Conservation (phyloP, 2,329 filamentous ascomycete species). For the Beauveria australis region DNA sequence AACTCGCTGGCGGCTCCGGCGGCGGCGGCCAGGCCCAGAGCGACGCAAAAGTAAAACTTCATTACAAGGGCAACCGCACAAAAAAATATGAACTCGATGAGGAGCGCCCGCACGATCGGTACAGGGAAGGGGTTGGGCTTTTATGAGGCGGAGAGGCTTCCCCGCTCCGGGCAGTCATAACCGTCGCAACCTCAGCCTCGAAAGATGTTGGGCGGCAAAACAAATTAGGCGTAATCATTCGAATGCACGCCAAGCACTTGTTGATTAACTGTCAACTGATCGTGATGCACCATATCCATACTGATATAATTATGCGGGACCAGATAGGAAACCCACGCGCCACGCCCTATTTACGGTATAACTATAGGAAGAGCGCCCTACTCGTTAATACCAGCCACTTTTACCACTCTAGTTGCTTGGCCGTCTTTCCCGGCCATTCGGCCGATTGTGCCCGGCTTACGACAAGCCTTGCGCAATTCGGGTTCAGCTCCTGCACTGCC, state of each 20-base stretch:
- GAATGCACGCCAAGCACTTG: no score
- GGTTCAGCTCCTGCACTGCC: not conserved
- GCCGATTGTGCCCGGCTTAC: not conserved
- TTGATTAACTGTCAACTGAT: no score
- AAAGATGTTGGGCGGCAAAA: no score
- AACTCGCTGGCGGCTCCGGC: slow-evolving; percentile 19
- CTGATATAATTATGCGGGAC: no score
- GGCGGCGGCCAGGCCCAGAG: not conserved
- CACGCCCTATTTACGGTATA: no score
- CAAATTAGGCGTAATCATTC: no score
- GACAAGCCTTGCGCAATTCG: not conserved
- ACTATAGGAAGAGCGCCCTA: no score
- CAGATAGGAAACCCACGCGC: no score
- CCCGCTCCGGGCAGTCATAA: not conserved
- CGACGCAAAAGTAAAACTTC: not conserved
- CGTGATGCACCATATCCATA: no score
- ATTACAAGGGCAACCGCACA: not conserved
- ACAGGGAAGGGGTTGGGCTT: not conserved
- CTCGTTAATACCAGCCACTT: no score
- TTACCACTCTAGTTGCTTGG: not conserved
- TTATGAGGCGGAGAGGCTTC: not conserved
- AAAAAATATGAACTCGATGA: not conserved
- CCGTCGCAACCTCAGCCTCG: not conserved
- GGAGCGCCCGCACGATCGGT: no score
- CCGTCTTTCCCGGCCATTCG: no score